Percentiles rank a stretch among this genome's conserved stretches.
Conservation (phyloP, 768 basidiomycete species). For the Saitozyma sp. region DNA sequence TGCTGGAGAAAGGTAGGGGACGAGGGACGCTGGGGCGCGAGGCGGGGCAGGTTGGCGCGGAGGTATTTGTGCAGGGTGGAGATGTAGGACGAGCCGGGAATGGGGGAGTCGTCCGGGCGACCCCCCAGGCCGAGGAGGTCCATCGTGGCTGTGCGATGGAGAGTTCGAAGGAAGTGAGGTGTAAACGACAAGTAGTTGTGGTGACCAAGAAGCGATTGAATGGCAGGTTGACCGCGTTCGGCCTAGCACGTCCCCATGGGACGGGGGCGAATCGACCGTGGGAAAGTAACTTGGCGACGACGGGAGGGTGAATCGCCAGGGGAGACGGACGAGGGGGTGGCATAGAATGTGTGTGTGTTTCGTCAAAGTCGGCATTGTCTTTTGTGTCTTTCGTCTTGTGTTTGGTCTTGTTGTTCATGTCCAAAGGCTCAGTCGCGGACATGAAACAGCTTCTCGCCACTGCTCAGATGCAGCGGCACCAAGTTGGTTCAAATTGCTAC, state of each 20-base stretch:
- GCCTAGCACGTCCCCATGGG: no score
- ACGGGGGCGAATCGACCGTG: neutral
- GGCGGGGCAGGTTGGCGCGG: slow-evolving; percentile 35
- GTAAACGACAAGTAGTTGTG: neutral
- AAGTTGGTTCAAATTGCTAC: no score
- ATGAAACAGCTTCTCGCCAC: no score
- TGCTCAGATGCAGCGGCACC: no score
- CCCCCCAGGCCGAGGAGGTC: slow-evolving; percentile 17
- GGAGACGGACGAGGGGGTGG: no score
- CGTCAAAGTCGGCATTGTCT: no score
- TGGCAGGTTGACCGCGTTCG: neutral
- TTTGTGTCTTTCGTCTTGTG: no score
- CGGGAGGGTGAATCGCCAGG: neutral
- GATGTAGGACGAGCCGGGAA: slow-evolving; percentile 42
- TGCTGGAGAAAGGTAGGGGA: slow-evolving; percentile 36
- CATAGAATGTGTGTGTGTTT: no score
- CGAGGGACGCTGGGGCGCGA: slow-evolving; percentile 28
- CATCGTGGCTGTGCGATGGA: slow-evolving; percentile 12
- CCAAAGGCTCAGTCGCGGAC: no score
- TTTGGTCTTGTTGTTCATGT: no score
- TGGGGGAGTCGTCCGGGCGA: slow-evolving; percentile 18
- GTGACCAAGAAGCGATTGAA: neutral
- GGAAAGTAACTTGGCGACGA: neutral
- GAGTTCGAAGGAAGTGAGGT: neutral
- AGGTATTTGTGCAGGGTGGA: slow-evolving; percentile 46